Evolutionary conservation across 2,329 filamentous ascomycete genomes (phyloP).

Genomic region (Trichoderma oligosporum): DNA sequence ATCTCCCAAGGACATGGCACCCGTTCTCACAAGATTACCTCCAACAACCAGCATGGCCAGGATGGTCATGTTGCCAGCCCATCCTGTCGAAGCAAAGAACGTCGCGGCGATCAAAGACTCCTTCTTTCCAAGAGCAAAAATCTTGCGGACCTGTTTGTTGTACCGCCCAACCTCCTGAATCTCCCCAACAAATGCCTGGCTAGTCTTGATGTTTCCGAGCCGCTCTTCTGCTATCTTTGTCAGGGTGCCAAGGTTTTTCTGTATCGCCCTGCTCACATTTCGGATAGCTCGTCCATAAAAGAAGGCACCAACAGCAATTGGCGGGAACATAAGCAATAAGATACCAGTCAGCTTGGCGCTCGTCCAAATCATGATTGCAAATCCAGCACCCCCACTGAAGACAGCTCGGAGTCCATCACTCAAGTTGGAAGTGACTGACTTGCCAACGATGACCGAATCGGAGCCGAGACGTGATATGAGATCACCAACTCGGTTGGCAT

Average conservation of each 20-base stretch:
- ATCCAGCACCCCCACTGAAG: constrained; percentile 85
- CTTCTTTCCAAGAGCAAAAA: constrained; percentile 81
- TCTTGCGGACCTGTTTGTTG: constrained; percentile 85
- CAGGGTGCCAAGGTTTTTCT: constrained; percentile 86
- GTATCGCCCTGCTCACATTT: constrained; percentile 85
- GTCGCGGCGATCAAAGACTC: constrained; percentile 87
- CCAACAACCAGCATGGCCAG: constrained; percentile 85
- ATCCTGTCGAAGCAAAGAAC: constrained; percentile 83
- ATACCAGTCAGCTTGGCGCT: constrained; percentile 87
- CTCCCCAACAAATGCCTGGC: constrained; percentile 93
- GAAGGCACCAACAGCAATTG: constrained; percentile 84
- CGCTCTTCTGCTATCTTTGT: constrained; percentile 98
- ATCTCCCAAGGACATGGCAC: constrained; percentile 84
- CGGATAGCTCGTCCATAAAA: constrained; percentile 87
- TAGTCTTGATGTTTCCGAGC: constrained; percentile 94
- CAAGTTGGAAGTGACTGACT: constrained; percentile 96
- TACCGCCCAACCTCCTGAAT: constrained; percentile 86
- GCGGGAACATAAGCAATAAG: constrained; percentile 81
- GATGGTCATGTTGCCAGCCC: constrained; percentile 96
- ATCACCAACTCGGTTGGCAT: constrained; percentile 94
- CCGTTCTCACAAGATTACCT: constrained; percentile 81
- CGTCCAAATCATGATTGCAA: constrained; percentile 93
- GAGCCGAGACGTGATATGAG: constrained; percentile 92
- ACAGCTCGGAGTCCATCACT: constrained; percentile 90
- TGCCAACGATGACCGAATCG: constrained; percentile 96